These are phyloP conservation scores for Rhizodiscina lignyota DNA, from an alignment of 495 filamentous ascomycete genomes.

Conservation along the genomic window DNA sequence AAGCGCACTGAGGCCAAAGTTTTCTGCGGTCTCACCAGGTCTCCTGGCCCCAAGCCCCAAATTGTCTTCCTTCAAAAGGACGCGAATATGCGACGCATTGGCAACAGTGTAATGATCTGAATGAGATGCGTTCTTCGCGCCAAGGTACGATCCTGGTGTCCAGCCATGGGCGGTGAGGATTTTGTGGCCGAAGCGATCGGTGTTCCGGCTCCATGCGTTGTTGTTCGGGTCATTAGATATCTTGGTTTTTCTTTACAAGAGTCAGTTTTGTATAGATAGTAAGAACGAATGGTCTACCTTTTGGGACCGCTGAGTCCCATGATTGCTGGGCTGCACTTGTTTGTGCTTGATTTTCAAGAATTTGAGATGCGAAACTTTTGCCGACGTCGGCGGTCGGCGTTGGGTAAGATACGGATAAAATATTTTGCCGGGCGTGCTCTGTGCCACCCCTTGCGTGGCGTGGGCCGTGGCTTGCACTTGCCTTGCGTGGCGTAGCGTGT, in stretches of 20 bases:
- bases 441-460: too few relatives aligned
- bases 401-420: too few relatives aligned
- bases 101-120: constrained; percentile 56
- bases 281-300: constrained; percentile 4
- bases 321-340: too few relatives aligned
- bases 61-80: constrained; percentile 73
- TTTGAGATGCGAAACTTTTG: too few relatives aligned
- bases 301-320: constrained; percentile 17
- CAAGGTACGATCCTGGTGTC: constrained; percentile 68
- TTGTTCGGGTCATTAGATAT: constrained; percentile 86
- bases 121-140: constrained; percentile 54
- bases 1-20: constrained; percentile 67
- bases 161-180: constrained; percentile 80
- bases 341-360: too few relatives aligned
- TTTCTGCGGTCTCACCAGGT: constrained; percentile 44
- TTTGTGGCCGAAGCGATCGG: constrained; percentile 65
- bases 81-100: constrained; percentile 61
- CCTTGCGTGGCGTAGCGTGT: too few relatives aligned
- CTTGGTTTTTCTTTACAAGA: constrained; percentile 49
- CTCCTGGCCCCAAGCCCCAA: constrained; percentile 70
- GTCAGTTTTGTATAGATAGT: neutral
- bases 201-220: constrained; percentile 73
- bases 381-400: too few relatives aligned
- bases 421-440: too few relatives aligned
- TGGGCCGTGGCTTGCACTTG: too few relatives aligned